A percentile compares a stretch with the other conserved stretches of the same genome.
Conservation (phyloP, 208 protist species). For the Crithidia sp. region DNA sequence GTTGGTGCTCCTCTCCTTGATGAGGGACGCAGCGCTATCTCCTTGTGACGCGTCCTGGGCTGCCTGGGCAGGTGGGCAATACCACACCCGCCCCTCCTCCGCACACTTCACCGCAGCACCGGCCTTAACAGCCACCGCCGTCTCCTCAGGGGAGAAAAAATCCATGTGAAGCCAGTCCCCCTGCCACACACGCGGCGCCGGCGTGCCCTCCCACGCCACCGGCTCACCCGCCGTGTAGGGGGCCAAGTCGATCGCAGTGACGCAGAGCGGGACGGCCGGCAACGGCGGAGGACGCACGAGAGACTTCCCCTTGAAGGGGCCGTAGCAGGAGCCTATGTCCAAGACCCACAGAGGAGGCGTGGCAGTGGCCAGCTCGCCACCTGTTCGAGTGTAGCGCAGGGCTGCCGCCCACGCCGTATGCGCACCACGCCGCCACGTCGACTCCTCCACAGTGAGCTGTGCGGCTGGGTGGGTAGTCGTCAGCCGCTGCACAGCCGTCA, state of each 20-base stretch:
- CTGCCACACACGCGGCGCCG: conserved; percentile 26
- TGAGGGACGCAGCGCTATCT: background rate
- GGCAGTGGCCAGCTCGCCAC: background rate
- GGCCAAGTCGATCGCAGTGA: conserved; percentile 68
- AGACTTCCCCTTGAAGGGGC: conserved; percentile 56
- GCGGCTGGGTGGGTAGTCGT: conserved; percentile 3
- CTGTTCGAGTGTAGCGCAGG: conserved; percentile 11
- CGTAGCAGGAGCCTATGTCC: conserved; percentile 89
- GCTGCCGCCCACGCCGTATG: conserved; percentile 25
- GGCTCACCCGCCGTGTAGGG: conserved; percentile 43
- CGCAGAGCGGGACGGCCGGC: conserved; percentile 50
- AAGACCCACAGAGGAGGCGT: conserved; percentile 54
- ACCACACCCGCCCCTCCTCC: conserved; percentile 4
- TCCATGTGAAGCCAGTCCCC: conserved; percentile 72
- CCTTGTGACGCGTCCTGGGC: background rate
- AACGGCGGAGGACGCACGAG: conserved; percentile 33
- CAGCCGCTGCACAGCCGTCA: background rate
- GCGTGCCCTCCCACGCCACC: background rate
- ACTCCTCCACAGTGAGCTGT: conserved; percentile 3
- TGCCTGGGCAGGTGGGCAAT: background rate
- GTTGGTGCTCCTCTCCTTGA: background rate
- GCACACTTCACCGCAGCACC: background rate
- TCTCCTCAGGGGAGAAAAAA: conserved; percentile 39
- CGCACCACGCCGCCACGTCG: conserved; percentile 16
- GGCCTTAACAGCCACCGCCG: no score